Conservation (phyloP, 2,329 filamentous ascomycete genomes). For the Talaromyces sp. region DNA sequence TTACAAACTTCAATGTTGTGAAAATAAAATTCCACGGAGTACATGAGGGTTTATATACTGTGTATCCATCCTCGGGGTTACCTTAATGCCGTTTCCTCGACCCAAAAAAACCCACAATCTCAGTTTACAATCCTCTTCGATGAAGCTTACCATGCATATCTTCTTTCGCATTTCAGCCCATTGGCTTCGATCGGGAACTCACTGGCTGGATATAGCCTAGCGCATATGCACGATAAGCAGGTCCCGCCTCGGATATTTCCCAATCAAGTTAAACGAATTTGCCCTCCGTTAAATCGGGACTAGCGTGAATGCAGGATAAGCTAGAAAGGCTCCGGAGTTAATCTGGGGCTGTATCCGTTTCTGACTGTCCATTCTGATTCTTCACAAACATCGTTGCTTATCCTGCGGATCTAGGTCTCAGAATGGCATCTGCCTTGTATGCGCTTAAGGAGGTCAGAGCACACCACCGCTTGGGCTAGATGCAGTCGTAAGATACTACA, state of each 20-base stretch:
- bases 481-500: neutral
- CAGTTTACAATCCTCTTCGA: too few species aligned
- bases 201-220: neutral
- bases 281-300: neutral
- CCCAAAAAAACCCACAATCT: too few species aligned
- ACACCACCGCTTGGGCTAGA: too few species aligned
- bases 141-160: too few species aligned
- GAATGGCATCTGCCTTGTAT: neutral
- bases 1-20: too few species aligned
- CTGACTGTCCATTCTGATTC: too few species aligned
- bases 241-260: neutral
- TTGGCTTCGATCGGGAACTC: neutral
- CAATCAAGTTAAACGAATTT: neutral
- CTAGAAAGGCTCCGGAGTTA: neutral
- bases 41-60: neutral
- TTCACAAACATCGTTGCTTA: neutral
- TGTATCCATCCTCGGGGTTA: too few species aligned
- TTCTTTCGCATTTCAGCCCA: neutral
- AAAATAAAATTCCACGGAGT: neutral
- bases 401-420: neutral
- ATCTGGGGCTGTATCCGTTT: too few species aligned
- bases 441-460: neutral
- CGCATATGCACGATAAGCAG: slow-evolving; percentile 1
- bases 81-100: too few species aligned
- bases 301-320: neutral